phyloP scores from a whole-genome alignment of 371 early-diverging fungal species.

The Capniomyces stellatus region DNA sequence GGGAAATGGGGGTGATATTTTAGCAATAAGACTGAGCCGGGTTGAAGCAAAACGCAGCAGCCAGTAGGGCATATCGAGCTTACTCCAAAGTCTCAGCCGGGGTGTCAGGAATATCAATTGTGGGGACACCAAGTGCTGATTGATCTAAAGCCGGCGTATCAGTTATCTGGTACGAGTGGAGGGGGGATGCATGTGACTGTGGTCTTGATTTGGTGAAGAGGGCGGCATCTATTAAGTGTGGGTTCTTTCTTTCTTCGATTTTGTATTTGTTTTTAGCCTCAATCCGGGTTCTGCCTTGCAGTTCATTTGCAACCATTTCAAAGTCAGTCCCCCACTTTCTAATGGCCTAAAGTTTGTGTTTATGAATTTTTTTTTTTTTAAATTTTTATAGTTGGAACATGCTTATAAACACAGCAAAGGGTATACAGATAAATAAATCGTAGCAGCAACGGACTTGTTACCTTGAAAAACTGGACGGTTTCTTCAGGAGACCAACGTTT shows the following conservation, averaged over 20 bases:
- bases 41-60: too few species aligned
- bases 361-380: too few species aligned
- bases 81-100: too few species aligned
- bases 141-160: too few species aligned
- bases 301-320: slow-evolving; percentile 12
- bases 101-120: too few species aligned
- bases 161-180: too few species aligned
- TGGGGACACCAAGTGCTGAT: too few species aligned
- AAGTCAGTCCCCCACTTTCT: slow-evolving; percentile 20
- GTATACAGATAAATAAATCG: too few species aligned
- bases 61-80: too few species aligned
- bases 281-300: slow-evolving; percentile 14
- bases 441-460: background rate
- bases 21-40: too few species aligned
- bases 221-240: background rate
- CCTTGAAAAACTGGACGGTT: slow-evolving; percentile 14
- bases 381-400: background rate
- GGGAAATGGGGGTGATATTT: too few species aligned
- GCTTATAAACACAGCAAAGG: background rate
- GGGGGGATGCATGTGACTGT: too few species aligned
- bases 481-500: slow-evolving; percentile 19
- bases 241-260: slow-evolving; percentile 3
- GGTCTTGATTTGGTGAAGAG: background rate
- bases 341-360: slow-evolving; percentile 4
- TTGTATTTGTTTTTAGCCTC: slow-evolving; percentile 23